phyloP scores from a whole-genome alignment of 805 yeast species.

The Pichia kluyveri region DNA sequence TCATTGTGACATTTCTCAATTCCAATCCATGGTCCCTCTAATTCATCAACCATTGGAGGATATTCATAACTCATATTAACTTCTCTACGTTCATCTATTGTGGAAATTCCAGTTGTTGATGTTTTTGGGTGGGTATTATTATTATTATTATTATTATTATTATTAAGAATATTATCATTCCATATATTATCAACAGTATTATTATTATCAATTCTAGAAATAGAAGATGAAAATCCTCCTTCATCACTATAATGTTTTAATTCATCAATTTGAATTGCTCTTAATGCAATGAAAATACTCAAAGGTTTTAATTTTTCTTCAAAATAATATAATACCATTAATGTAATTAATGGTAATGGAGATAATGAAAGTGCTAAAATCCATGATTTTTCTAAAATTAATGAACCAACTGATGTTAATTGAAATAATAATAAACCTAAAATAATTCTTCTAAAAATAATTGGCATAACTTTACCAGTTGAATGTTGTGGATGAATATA shows the following conservation, averaged over 20 bases:
- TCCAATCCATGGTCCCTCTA: slow-evolving; percentile 84
- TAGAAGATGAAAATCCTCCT: not conserved
- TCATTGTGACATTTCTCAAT: slow-evolving; percentile 30
- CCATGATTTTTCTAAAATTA: slow-evolving; percentile 71
- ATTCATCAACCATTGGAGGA: slow-evolving; percentile 56
- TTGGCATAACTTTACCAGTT: slow-evolving; percentile 94
- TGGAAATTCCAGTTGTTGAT: slow-evolving; percentile 22
- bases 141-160: not conserved
- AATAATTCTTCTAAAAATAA: slow-evolving; percentile 73
- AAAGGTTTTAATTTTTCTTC: slow-evolving; percentile 75
- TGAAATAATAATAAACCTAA: slow-evolving; percentile 80
- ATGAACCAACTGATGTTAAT: slow-evolving; percentile 84
- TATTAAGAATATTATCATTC: not conserved
- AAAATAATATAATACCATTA: slow-evolving; percentile 67
- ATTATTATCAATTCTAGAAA: not conserved
- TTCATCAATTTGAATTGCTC: slow-evolving; percentile 56
- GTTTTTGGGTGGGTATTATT: not conserved
- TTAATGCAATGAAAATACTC: slow-evolving; percentile 75
- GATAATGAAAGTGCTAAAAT: slow-evolving; percentile 58
- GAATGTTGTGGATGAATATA: slow-evolving; percentile 95
- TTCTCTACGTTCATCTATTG: slow-evolving; percentile 77
- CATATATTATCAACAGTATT: slow-evolving; percentile 10
- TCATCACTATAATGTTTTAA: not conserved
- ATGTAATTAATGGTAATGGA: slow-evolving; percentile 68
- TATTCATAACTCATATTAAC: slow-evolving; percentile 63